Percentiles rank a stretch among this genome's conserved stretches.
Conservation (phyloP, 1,139 yeast genomes). For the Scheffersomyces stambukii region DNA sequence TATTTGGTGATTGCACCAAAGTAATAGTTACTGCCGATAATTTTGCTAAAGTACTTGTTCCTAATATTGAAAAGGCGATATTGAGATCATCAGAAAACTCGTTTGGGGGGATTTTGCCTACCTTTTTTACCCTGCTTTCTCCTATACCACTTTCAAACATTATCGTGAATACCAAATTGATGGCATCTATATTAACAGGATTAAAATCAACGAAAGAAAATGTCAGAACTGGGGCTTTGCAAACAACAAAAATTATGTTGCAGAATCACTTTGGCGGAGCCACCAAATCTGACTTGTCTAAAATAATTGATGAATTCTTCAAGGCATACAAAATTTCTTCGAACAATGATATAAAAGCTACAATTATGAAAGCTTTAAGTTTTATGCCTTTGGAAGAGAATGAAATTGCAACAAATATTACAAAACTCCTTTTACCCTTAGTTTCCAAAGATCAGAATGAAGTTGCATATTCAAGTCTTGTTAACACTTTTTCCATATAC, state of each 20-base stretch:
- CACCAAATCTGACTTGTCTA: constrained; percentile 14
- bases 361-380: constrained; percentile 13
- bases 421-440: constrained; percentile 44
- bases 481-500: constrained; percentile 49
- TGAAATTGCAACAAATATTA: constrained; percentile 40
- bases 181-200: constrained; percentile 57
- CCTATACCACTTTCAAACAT: constrained; percentile 5
- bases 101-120: constrained; percentile 49
- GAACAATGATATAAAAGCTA: constrained; percentile 61
- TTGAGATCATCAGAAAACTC: constrained; percentile 80
- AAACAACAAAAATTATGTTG: constrained; percentile 31
- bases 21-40: constrained; percentile 41
- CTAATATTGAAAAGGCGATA: constrained; percentile 69
- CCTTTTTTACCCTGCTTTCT: constrained; percentile 35
- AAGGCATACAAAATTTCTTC: constrained; percentile 59
- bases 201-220: constrained; percentile 68
- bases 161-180: constrained; percentile 34
- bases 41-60: constrained; percentile 43
- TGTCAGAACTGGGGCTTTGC: constrained; percentile 53
- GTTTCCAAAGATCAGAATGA: constrained; percentile 78
- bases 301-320: constrained; percentile 50
- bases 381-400: constrained; percentile 4
- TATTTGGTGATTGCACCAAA: constrained; percentile 37
- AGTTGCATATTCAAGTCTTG: constrained; percentile 45
- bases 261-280: constrained; percentile 12